Evolutionary conservation across 2,329 filamentous ascomycete genomes (phyloP), one percentile per base, ranked within the genome.

Genomic region (Fusarium pseudograminearum): DNA sequence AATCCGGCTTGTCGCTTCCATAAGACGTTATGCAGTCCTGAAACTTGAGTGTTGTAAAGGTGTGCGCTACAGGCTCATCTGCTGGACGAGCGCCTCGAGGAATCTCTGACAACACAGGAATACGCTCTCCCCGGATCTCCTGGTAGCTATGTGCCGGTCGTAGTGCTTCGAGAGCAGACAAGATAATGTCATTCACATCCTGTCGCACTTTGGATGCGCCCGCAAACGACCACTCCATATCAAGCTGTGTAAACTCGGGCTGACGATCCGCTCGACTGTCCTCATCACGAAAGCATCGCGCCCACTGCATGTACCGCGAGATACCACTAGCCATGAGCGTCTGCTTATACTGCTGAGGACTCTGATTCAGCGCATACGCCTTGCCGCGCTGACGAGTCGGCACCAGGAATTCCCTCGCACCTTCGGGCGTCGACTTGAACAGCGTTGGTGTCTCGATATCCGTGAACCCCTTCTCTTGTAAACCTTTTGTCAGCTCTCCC

Each of bases 321-420:
- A 98, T 87, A 0, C 95, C 95, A 65, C 92, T 92, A 0, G 94
- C 93, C 94, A 99, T 98, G 42, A 99, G 86, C 3, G 98, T 93
- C 81, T 99, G 96, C 81, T 99, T 99, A 78, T 98, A 99, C 79
- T 99, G 96, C 78, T 99, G 96, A 1, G 96, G 96, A 70, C 95
- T 98, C 78, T 99, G 97, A 0, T 94, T 94, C 22, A 99, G 83
- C 11, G 96, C 96, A 79, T 98, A 99, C 5, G 93, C 94, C 64
- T 90, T 83, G 0, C 93, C 93, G 3, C 85, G 85, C 36, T 86
- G 87, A 30, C 96, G 86, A 1, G 94, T 97, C 0, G 96, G 96
- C 7, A 99, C 95, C 8, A 99, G 80, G 67, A 99, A 99, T 78
- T 99, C 96, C 50, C 95, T 87, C 2, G 96, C 97, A 1, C 96